Evolutionary conservation across 1,139 yeast species (phyloP), one percentile per base, ranked within the genome.

Genomic region (Trichomonascaceae sp.): DNA sequence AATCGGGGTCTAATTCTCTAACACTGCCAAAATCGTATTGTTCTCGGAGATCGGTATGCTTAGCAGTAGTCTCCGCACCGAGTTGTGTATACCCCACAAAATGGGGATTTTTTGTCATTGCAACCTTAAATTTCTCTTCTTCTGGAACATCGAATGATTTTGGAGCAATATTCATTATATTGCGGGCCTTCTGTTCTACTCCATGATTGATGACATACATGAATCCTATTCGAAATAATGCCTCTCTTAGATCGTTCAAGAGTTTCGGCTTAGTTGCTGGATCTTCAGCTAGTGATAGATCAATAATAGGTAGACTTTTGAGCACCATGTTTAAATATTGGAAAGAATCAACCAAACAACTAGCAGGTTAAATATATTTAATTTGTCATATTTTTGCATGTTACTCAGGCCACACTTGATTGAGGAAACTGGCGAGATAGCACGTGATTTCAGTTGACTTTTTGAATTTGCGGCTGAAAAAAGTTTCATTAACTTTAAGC

Each of bases 1-100:
- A 43, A 17, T 43, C 49, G 7, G 60, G 55, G 39, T 57, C 60
- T 1, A 52, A 43, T 10, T 81, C 79, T 22, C 80, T 69, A 54
- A 82, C 85, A 1, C 85, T 81, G 2, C 83, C 88, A 58, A 84
- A 72, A 63, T 84, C 89, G 57, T 81, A 81, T 68, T 83, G 88
- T 62, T 83, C 88, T 58, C 89, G 72, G 79, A 85, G 77, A 61
- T 84, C 89, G 8, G 81, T 76, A 43, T 74, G 74, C 47, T 72
- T 70, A 5, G 85, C 82, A 0, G 90, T 84, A 55, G 81, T 78
- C 63, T 84, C 89, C 59, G 84, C 83, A 4, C 87, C 88, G 15
- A 84, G 70, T 17, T 79, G 74, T 45, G 84, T 81, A 65, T 84
- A 84, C 0, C 90, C 90, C 53, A 84, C 73, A 64, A 84, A 83